These are phyloP conservation scores for Phellinidium pouzarii DNA, from an alignment of 1,284 basidiomycete genomes.

Conservation along the genomic window DNA sequence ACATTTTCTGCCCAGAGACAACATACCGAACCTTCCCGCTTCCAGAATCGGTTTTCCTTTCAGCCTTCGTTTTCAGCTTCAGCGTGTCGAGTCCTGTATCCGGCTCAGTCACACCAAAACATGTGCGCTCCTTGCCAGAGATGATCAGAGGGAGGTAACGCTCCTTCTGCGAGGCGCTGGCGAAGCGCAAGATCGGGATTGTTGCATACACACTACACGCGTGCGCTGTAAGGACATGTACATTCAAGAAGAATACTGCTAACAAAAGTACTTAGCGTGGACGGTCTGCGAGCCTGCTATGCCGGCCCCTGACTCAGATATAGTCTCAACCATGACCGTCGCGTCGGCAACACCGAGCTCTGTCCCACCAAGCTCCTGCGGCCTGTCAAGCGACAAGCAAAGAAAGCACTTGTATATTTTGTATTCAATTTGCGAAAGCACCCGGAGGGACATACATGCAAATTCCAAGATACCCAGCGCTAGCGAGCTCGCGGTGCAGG, in stretches of 20 bases:
- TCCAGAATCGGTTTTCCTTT: conserved; percentile 15
- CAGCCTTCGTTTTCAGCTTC: conserved; percentile 27
- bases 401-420: not conserved
- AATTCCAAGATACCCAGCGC: conserved; percentile 20
- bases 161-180: conserved; percentile 22
- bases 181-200: conserved; percentile 19
- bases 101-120: conserved; percentile 33
- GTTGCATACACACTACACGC: conserved; percentile 21
- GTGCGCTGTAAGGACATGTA: not conserved
- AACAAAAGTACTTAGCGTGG: conserved; percentile 22
- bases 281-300: conserved; percentile 25
- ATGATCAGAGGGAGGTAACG: conserved; percentile 30
- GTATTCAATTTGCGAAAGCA: not conserved
- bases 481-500: conserved; percentile 20
- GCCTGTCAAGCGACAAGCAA: conserved; percentile 2
- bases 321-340: conserved; percentile 33
- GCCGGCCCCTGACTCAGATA: conserved; percentile 30
- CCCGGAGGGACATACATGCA: conserved; percentile 14
- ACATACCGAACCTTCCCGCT: conserved; percentile 19
- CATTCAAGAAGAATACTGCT: not conserved
- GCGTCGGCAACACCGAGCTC: conserved; percentile 31
- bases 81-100: conserved; percentile 28
- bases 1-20: conserved; percentile 28
- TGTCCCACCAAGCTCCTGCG: conserved; percentile 25
- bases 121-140: conserved; percentile 28